Conservation (phyloP, 495 filamentous ascomycete genomes). For the Penicillium maclennaniae region DNA sequence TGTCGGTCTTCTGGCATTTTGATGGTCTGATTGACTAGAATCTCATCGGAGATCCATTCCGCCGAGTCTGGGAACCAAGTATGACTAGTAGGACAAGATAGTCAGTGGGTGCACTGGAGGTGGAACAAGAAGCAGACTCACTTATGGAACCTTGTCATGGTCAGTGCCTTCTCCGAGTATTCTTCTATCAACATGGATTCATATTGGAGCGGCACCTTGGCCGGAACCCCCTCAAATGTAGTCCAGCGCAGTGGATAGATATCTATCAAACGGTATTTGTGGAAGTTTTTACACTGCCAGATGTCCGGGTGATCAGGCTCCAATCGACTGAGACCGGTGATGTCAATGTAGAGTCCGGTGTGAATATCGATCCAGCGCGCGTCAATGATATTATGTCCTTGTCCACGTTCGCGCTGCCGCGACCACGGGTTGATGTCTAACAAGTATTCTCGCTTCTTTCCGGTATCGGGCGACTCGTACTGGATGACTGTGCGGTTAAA, state of each 20-base stretch:
- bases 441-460: constrained; percentile 55
- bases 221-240: constrained; percentile 56
- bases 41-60: constrained; percentile 35
- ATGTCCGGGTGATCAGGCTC: constrained; percentile 57
- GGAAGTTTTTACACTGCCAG: constrained; percentile 82
- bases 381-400: constrained; percentile 78
- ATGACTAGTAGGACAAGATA: constrained; percentile 19
- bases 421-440: constrained; percentile 76
- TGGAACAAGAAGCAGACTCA: constrained; percentile 28
- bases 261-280: constrained; percentile 57
- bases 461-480: constrained; percentile 42
- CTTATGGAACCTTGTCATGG: constrained; percentile 48
- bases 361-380: constrained; percentile 76
- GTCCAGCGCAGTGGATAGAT: constrained; percentile 54
- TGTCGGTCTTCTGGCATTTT: constrained; percentile 16
- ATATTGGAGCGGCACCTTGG: constrained; percentile 61
- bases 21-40: constrained; percentile 8
- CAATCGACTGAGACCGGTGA: constrained; percentile 75
- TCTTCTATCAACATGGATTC: constrained; percentile 56
- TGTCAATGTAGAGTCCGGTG: constrained; percentile 82
- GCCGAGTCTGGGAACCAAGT: constrained; percentile 29
- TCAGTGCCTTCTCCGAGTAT: constrained; percentile 52
- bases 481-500: constrained; percentile 63
- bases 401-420: constrained; percentile 53
- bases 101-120: constrained; percentile 7